Conservation (phyloP, 2,329 filamentous ascomycete genomes). For the Triangularia verruculosa region DNA sequence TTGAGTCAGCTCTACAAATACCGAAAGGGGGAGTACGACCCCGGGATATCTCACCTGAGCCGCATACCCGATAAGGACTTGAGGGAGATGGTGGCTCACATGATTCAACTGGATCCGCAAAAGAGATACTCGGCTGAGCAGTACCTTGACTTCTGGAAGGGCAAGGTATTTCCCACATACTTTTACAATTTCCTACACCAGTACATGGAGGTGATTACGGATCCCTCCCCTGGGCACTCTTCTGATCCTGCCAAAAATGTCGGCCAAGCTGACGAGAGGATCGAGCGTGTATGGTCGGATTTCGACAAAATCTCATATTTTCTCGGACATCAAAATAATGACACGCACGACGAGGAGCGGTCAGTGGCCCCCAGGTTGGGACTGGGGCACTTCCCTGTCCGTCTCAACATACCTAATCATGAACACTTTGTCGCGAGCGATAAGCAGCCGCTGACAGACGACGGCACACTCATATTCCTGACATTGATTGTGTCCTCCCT, state of each 20-base stretch:
- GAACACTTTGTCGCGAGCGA: conserved; percentile 64
- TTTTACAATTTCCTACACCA: conserved; percentile 98
- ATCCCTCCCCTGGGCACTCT: conserved; percentile 76
- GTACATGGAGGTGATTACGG: conserved; percentile 94
- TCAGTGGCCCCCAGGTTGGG: conserved; percentile 48
- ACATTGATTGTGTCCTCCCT: conserved; percentile 85
- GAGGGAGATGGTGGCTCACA: conserved; percentile 84
- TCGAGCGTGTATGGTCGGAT: conserved; percentile 88
- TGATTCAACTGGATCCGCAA: conserved; percentile 93
- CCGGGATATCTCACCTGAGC: conserved; percentile 72
- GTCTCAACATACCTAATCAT: conserved; percentile 82
- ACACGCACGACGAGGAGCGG: conserved; percentile 29
- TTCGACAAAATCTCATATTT: conserved; percentile 98
- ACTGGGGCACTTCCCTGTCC: conserved; percentile 70
- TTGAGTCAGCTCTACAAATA: conserved; percentile 95
- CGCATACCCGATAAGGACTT: conserved; percentile 87
- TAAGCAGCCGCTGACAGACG: conserved; percentile 65
- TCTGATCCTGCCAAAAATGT: conserved; percentile 68
- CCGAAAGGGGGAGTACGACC: conserved; percentile 87
- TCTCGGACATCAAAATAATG: conserved; percentile 67
- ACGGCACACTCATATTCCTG: conserved; percentile 89
- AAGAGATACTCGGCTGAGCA: conserved; percentile 91
- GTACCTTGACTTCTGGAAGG: conserved; percentile 87
- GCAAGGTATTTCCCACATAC: conserved; percentile 90
- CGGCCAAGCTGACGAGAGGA: conserved; percentile 87